These are phyloP conservation scores for Ophiostoma ulmi DNA, from an alignment of 2,329 filamentous ascomycete species.

Conservation along the genomic window DNA sequence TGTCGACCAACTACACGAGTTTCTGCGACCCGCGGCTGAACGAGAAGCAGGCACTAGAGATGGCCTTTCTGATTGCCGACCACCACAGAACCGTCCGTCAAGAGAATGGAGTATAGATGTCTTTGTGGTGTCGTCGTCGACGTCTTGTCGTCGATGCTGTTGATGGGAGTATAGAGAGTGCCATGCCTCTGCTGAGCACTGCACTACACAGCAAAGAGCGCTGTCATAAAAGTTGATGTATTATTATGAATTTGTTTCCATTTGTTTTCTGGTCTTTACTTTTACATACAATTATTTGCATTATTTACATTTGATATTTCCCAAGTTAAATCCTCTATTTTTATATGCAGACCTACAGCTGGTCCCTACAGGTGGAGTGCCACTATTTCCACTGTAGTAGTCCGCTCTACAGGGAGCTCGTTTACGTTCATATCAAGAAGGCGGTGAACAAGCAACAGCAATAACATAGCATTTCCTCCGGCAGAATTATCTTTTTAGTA, in stretches of 20 bases:
- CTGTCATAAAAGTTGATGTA: not conserved
- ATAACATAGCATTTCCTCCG: not conserved
- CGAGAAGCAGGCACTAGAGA: constrained; percentile 93
- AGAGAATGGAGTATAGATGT: not conserved
- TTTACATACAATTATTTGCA: not conserved
- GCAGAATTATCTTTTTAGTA: constrained; percentile 7
- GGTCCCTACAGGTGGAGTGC: not conserved
- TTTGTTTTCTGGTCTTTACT: not conserved
- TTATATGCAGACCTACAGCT: not conserved
- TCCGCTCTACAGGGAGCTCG: not conserved
- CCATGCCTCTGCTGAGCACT: not conserved
- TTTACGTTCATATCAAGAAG: not conserved
- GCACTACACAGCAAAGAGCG: not conserved
- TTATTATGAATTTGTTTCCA: not conserved
- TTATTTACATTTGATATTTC: not conserved
- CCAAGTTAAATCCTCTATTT: not conserved
- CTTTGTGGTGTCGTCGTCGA: not conserved
- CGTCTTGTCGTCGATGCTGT: not conserved
- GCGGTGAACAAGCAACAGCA: not conserved
- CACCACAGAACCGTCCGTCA: constrained; percentile 49
- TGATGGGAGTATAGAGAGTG: not conserved
- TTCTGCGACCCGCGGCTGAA: constrained; percentile 95
- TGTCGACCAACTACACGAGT: constrained; percentile 86
- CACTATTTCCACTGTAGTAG: not conserved
- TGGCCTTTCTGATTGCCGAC: constrained; percentile 88